These are phyloP conservation scores for Candida labiduridarum DNA, from an alignment of 1,139 yeast genomes.

Conservation along the genomic window DNA sequence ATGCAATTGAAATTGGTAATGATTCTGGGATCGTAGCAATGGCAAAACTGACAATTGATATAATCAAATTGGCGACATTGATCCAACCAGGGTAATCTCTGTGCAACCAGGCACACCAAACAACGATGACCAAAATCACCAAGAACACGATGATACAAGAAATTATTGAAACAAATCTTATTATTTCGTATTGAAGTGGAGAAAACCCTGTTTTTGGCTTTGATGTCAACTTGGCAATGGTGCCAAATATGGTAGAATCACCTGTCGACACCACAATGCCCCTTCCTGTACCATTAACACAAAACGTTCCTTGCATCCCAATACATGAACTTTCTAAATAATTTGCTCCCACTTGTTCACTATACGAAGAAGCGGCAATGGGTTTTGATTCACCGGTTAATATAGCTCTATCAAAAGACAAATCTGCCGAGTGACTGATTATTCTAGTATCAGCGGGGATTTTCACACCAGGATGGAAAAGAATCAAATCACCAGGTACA, in stretches of 20 bases:
- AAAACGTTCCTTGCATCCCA: slow-evolving; percentile 50
- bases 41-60: slow-evolving; percentile 34
- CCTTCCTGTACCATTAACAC: slow-evolving; percentile 32
- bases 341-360: slow-evolving; percentile 31
- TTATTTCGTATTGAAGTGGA: slow-evolving; percentile 34
- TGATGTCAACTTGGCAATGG: slow-evolving; percentile 34
- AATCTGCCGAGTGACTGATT: slow-evolving; percentile 25
- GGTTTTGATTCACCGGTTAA: slow-evolving; percentile 40
- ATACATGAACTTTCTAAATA: slow-evolving; percentile 46
- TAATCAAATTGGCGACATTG: slow-evolving; percentile 32
- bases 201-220: slow-evolving; percentile 32
- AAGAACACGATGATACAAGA: slow-evolving; percentile 24
- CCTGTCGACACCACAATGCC: slow-evolving; percentile 37
- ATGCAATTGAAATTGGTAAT: slow-evolving; percentile 38
- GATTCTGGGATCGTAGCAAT: slow-evolving; percentile 42
- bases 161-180: slow-evolving; percentile 29
- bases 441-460: slow-evolving; percentile 38
- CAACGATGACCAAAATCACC: slow-evolving; percentile 27
- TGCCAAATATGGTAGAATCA: slow-evolving; percentile 35
- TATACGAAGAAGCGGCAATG: slow-evolving; percentile 21
- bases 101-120: slow-evolving; percentile 51
- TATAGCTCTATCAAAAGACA: slow-evolving; percentile 37
- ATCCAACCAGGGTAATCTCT: slow-evolving; percentile 34
- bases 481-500: slow-evolving; percentile 36
- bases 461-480: slow-evolving; percentile 28